Conservation (phyloP, 2,329 filamentous ascomycete species). For the Dothideomycetes sp. region DNA sequence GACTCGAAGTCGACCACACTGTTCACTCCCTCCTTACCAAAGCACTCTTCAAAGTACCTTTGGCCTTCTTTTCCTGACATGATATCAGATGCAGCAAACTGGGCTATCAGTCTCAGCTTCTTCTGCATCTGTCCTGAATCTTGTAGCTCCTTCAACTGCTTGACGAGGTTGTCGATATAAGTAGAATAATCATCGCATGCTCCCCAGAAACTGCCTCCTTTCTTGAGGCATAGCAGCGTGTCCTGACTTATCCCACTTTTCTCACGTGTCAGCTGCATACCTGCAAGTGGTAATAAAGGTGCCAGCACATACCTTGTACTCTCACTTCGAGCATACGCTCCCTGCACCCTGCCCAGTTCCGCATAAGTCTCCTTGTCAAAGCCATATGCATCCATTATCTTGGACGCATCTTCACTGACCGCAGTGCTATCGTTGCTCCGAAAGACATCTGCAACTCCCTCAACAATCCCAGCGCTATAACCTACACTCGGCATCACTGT, state of each 20-base stretch:
- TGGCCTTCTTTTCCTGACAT: conserved; percentile 32
- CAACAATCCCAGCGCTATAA: conserved; percentile 20
- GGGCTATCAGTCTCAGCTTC: conserved; percentile 20
- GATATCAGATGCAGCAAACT: conserved; percentile 28
- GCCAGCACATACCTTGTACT: conserved; percentile 13
- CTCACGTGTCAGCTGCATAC: not conserved
- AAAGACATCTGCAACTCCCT: too few relatives aligned
- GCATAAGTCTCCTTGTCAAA: not conserved
- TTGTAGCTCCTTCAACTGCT: conserved; percentile 10
- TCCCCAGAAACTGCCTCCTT: conserved; percentile 23
- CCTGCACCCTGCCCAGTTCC: not conserved
- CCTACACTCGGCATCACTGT: conserved; percentile 18
- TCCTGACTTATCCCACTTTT: conserved; percentile 27
- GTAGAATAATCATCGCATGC: conserved; percentile 24
- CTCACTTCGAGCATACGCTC: conserved; percentile 13
- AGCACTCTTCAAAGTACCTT: conserved; percentile 33
- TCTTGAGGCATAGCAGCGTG: conserved; percentile 26
- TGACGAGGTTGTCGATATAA: conserved; percentile 13
- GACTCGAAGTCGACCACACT: conserved; percentile 25
- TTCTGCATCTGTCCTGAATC: not conserved
- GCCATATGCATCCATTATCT: not conserved
- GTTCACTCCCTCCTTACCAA: conserved; percentile 19
- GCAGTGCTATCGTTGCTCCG: too few relatives aligned
- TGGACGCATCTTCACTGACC: too few relatives aligned
- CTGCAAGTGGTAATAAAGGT: conserved; percentile 9